phyloP scores from a whole-genome alignment of 345 rosid genomes.

The Brassica napus region Da-Ae NC_063440.1:27228001-27228500 shows the following conservation, averaged over 20 bases:
- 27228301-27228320: constrained; percentile 15
- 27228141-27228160: background rate
- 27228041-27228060: background rate
- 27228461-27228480: constrained; percentile 24
- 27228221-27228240: background rate
- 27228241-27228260: background rate
- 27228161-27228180: background rate
- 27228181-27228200: background rate
- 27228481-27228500: constrained; percentile 18
- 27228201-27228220: background rate
- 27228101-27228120: background rate
- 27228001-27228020: background rate
- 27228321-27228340: background rate
- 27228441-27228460: constrained; percentile 7
- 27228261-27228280: background rate
- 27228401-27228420: constrained; percentile 18
- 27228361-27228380: background rate
- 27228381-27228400: background rate
- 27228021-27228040: background rate
- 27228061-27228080: background rate
- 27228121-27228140: background rate
- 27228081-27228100: background rate
- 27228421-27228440: constrained; percentile 24
- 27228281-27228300: constrained; percentile 18
- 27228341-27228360: background rate